These are phyloP conservation scores for Yamagishiella unicocca DNA, from an alignment of 139 green algal genomes.

Conservation along the genomic window DNA sequence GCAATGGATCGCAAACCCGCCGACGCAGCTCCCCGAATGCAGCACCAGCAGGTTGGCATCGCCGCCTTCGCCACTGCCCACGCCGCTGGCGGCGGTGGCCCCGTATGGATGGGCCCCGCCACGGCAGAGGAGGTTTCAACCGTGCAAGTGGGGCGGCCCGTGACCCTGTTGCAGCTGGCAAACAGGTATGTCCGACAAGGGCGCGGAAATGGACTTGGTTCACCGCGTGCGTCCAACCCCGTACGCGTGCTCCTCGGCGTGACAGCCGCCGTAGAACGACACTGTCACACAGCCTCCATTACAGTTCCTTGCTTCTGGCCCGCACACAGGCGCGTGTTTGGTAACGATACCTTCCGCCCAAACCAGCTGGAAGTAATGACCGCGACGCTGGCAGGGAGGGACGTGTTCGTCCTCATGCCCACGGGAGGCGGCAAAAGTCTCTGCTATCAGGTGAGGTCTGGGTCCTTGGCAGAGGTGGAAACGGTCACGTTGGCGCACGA, in stretches of 20 bases:
- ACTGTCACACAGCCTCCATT: too few species aligned
- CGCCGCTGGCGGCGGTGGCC: not conserved
- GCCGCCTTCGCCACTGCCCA: not conserved
- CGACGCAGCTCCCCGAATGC: not conserved
- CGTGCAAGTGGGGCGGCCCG: not conserved
- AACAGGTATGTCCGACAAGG: slow-evolving; percentile 27
- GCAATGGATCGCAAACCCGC: not conserved
- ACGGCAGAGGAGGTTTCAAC: not conserved
- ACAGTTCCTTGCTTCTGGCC: too few species aligned
- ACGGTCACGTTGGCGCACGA: too few species aligned
- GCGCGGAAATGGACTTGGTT: too few species aligned
- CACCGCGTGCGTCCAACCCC: too few species aligned
- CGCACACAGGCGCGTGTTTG: slow-evolving; percentile 48
- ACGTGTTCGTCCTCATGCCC: slow-evolving; percentile 96
- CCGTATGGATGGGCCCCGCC: not conserved
- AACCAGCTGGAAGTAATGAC: slow-evolving; percentile 64
- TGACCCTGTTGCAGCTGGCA: slow-evolving; percentile 22
- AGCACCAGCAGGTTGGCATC: slow-evolving; percentile 24
- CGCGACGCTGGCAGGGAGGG: slow-evolving; percentile 74
- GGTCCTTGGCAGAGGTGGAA: not conserved
- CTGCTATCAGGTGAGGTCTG: slow-evolving; percentile 83
- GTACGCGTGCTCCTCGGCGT: too few species aligned
- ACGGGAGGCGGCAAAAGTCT: slow-evolving; percentile 91
- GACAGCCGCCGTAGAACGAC: too few species aligned
- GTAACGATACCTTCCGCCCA: slow-evolving; percentile 43